Evolutionary conservation across 768 basidiomycete genomes (phyloP).

Genomic region (Trametes elegans): DNA sequence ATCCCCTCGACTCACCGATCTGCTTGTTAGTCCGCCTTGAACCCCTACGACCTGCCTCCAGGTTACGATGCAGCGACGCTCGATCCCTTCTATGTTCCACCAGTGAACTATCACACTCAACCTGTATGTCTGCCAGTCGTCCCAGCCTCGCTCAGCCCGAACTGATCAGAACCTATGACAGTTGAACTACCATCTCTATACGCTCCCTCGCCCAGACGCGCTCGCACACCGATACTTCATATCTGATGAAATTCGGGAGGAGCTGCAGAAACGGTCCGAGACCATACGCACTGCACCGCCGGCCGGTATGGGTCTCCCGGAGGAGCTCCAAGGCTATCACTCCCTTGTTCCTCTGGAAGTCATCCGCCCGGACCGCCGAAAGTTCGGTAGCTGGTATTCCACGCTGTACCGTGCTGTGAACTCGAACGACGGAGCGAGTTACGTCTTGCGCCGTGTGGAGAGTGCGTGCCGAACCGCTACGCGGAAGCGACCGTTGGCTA

Average conservation of each 20-base stretch:
- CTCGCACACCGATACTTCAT: conserved; percentile 73
- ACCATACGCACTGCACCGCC: conserved; percentile 35
- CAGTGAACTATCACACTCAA: conserved; percentile 26
- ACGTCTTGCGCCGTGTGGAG: conserved; percentile 82
- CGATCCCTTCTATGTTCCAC: conserved; percentile 28
- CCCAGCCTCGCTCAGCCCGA: too few species aligned
- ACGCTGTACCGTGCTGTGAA: conserved; percentile 82
- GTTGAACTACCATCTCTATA: conserved; percentile 94
- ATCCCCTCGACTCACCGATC: too few species aligned
- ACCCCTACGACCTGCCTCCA: conserved; percentile 20
- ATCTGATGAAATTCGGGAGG: conserved; percentile 71
- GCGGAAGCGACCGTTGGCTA: not conserved
- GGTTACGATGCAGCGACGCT: conserved; percentile 25
- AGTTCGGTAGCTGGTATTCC: conserved; percentile 80
- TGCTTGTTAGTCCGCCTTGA: not conserved
- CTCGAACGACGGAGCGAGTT: conserved; percentile 71
- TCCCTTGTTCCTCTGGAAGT: conserved; percentile 78
- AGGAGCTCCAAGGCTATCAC: conserved; percentile 90
- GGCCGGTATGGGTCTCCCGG: conserved; percentile 63
- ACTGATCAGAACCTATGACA: too few species aligned
- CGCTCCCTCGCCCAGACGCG: conserved; percentile 57
- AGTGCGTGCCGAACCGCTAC: conserved; percentile 48
- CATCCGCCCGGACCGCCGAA: conserved; percentile 56
- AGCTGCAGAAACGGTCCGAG: conserved; percentile 52
- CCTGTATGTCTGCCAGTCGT: conserved; percentile 25